Base-by-base conservation (phyloP, 805 yeast genomes). In the Candida vartiovaarae region DNA sequence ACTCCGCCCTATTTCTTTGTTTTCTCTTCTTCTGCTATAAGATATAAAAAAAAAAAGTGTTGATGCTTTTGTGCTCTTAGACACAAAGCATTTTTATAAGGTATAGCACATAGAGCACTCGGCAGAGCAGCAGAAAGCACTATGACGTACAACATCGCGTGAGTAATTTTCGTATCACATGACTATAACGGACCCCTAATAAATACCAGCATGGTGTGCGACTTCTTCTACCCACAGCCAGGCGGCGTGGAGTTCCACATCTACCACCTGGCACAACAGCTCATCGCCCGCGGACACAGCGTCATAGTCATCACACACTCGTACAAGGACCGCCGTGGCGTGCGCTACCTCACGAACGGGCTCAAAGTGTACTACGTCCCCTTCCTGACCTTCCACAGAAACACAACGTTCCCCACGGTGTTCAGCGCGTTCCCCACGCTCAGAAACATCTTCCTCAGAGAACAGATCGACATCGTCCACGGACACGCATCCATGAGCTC, bases 181-280 rank as follows among this genome's bases (percentile, higher is more conserved):
- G 20, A 15, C 20, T 6, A 28, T 28, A 28, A 6, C 30, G 26
- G 24, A 25, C 11, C 23, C 26, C 38, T 36, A 36, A 32, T 24
- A 4, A 8, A 11, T 10, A 7, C 15, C 40, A 72, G 75, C 6
- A 90, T 93, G 96, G 86, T 90, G 4, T 85, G 95, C 36, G 99
- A 93, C 64, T 93, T 89, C 70, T 93, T 93, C 76, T 93, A 85
- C 65, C 99, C 99, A 8, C 99, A 93, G 60, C 84, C 97, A 0
- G 99, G 99, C 4, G 99, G 99, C 8, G 95, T 93, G 2, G 99
- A 93, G 62, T 80, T 91, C 49, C 99, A 93, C 60, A 85, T 91
- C 15, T 88, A 87, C 62, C 98, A 93, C 61, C 65, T 93, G 25
- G 82, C 98, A 0, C 95, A 88, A 62, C 78, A 82, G 56, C 74